These are phyloP conservation scores for Aspergillus hancockii DNA, from an alignment of 495 filamentous ascomycete species.

Conservation along the genomic window DNA sequence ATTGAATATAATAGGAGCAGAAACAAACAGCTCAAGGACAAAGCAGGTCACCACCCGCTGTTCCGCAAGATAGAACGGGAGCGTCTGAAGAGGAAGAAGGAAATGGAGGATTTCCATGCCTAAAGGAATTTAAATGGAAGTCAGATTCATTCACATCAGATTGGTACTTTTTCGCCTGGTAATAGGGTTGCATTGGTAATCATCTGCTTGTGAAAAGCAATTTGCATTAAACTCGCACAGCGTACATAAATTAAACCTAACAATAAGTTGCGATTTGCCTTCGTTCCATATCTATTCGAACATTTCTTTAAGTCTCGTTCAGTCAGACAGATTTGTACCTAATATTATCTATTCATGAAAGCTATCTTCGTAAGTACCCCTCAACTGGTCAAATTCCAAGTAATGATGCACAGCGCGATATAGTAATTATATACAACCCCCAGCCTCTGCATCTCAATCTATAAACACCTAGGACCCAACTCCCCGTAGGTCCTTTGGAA, in stretches of 20 bases:
- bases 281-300: too few species aligned
- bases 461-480: too few species aligned
- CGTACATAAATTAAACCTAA: neutral
- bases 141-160: neutral
- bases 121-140: neutral
- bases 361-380: too few species aligned
- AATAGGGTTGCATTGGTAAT: neutral
- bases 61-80: conserved; percentile 86
- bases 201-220: neutral
- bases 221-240: neutral
- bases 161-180: neutral
- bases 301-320: too few species aligned
- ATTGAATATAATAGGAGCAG: conserved; percentile 78
- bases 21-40: conserved; percentile 82
- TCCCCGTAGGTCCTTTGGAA: too few species aligned
- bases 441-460: too few species aligned
- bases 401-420: too few species aligned
- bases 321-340: too few species aligned
- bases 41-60: conserved; percentile 57
- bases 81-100: conserved; percentile 62
- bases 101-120: conserved; percentile 30
- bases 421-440: too few species aligned
- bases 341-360: too few species aligned
- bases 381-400: too few species aligned
- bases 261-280: too few species aligned